Evolutionary conservation across 1,139 yeast species (phyloP).

Genomic region (Pichia sp.): DNA sequence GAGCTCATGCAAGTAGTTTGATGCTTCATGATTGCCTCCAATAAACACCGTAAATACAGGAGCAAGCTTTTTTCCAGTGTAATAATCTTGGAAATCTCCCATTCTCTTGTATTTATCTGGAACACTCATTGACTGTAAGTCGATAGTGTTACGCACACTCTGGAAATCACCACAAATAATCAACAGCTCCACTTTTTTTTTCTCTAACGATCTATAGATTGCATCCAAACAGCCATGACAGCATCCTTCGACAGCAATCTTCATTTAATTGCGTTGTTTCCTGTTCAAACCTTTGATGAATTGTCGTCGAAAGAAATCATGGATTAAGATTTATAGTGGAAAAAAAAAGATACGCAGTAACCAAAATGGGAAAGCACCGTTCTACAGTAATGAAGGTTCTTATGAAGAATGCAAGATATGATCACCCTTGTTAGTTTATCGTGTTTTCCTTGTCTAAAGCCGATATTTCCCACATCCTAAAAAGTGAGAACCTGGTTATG

Average conservation of each 20-base stretch:
- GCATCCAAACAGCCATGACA: conserved; percentile 75
- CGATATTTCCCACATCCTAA: no score
- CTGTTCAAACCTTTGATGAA: no score
- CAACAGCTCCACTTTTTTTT: conserved; percentile 46
- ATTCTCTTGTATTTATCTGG: conserved; percentile 47
- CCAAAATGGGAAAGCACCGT: no score
- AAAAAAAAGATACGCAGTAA: no score
- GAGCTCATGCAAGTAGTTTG: conserved; percentile 65
- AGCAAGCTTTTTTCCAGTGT: conserved; percentile 50
- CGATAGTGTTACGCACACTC: conserved; percentile 57
- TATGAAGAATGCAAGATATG: no score
- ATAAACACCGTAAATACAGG: conserved; percentile 75
- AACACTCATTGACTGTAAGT: conserved; percentile 55
- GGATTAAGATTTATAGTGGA: no score
- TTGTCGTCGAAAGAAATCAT: no score
- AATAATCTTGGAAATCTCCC: conserved; percentile 78
- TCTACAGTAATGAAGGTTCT: no score
- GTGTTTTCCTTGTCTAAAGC: no score
- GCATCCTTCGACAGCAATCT: conserved; percentile 82
- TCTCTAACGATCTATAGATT: conserved; percentile 37
- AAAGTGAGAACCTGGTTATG: no score
- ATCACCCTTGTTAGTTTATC: no score
- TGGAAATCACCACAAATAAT: conserved; percentile 85
- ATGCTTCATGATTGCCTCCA: conserved; percentile 95
- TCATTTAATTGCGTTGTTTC: conserved; percentile 8